Evolutionary conservation across 1,284 basidiomycete species (phyloP), one percentile per base, ranked within the genome.

Genomic region (Athelia sp.): DNA sequence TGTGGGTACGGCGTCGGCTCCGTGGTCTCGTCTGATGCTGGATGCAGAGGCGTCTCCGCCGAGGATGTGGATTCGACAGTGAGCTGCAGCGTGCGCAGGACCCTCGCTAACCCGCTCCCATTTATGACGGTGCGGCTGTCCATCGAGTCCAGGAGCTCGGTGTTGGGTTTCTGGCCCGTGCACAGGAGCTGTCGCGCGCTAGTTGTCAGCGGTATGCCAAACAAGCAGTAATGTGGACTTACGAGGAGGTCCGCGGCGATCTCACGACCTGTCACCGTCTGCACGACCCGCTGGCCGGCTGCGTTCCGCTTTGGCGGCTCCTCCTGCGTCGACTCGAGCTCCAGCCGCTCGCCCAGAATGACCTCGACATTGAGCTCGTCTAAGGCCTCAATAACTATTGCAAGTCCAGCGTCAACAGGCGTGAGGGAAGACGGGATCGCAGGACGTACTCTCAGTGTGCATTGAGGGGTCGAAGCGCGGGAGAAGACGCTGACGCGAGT

Each of bases 161-260:
- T 84, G 61, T 90, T 89, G 17, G 87, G 86, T 32, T 68, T 73
- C 65, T 90, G 87, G 8, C 88, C 88, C 0, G 87, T 90, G 61
- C 89, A 90, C 1, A 86, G 69, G 14, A 91, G 73, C 83, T 88
- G 48, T n/a, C n/a, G n/a, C n/a, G n/a, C n/a, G n/a, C n/a, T n/a
- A n/a, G n/a, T n/a, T n/a, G n/a, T n/a, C n/a, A n/a, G n/a, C n/a
- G n/a, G 22, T 19, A 23, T 50, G 43, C 48, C 19, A 46, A 9
- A 45, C 46, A 45, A 44, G 44, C 49, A 4, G 19, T 21, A n/a
- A 18, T 43, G 14, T 29, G 17, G 10, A 62, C 74, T 46, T 55
- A 86, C 84, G 22, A 90, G 67, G 4, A 88, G 62, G 57, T 88
- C 84, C 2, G 81, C 81, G 24, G 73, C 67, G 45, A 89, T 72